Percentiles rank a stretch among this genome's conserved stretches.
Evolutionary conservation across 176 grass and related monocot species (phyloP).

Genomic region (barley (Hordeum vulgare)): DNA sequence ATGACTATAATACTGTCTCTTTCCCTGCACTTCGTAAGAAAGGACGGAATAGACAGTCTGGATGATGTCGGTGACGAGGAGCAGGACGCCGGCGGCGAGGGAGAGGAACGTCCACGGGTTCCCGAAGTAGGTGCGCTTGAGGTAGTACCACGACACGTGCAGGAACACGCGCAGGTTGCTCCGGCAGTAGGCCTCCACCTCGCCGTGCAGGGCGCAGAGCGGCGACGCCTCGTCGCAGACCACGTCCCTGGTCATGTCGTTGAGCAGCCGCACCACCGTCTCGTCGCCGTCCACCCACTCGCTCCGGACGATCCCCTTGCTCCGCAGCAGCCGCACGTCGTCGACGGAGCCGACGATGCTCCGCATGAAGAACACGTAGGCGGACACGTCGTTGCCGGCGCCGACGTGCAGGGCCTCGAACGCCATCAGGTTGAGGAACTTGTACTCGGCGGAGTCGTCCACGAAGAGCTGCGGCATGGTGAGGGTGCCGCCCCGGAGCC

Average conservation of each 20-base stretch:
- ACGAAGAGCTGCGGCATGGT: constrained; percentile 35
- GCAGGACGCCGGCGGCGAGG: constrained; percentile 44
- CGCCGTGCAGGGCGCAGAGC: constrained; percentile 43
- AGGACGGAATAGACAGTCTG: constrained; percentile 24
- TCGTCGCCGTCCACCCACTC: constrained; percentile 21
- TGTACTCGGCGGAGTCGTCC: constrained; percentile 57
- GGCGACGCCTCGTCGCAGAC: constrained; percentile 33
- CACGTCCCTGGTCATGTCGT: constrained; percentile 49
- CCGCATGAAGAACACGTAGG: constrained; percentile 71
- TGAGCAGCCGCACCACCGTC: constrained; percentile 51
- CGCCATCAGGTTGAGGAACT: constrained; percentile 62
- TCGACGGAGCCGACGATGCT: constrained; percentile 46
- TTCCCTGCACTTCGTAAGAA: not conserved
- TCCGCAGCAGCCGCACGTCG: constrained; percentile 47
- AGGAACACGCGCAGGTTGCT: not conserved
- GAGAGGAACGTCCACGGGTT: constrained; percentile 53
- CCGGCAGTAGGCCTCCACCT: constrained; percentile 42
- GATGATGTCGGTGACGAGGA: constrained; percentile 34
- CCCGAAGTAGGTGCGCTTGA: constrained; percentile 17
- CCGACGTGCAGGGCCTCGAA: constrained; percentile 51
- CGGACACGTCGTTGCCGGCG: constrained; percentile 43
- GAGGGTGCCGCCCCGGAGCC: constrained; percentile 31
- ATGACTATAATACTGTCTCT: not conserved
- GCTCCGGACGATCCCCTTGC: constrained; percentile 47
- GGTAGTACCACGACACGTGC: not conserved